Base-by-base conservation (phyloP, 495 filamentous ascomycete species). In the Penicillium tannophilum region DNA sequence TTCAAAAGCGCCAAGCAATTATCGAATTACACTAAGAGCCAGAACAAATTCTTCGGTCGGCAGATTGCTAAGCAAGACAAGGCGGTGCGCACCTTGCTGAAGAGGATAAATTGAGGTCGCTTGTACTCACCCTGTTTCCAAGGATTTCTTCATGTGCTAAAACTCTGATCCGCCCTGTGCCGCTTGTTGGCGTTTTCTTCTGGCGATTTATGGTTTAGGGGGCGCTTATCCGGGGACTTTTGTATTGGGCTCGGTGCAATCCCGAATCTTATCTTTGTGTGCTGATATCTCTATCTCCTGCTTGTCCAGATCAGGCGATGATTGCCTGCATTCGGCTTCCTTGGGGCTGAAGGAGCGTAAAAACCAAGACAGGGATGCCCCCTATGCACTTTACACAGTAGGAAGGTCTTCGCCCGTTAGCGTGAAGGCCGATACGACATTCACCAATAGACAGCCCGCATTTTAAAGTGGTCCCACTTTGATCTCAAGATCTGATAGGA, bases 81-180 rank as follows among this genome's bases (percentile, higher is more conserved):
- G 12, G 69, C 79, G 20, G 52, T 83, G 19, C 67, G 59, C n/a
- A 65, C 73, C 8, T 57, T 83, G 14, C 51, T 84, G 12, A 69
- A 76, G 56, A 20, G 44, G 6, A 46, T 68, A 24, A 19, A 14
- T 2, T 44, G 12, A 2, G n/a, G 31, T 41, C 31, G 50, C 50
- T 52, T 39, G 17, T 7, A 26, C 12, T 24, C n/a, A 12, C 20
- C 23, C 14, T 35, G n/a, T 33, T 23, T 26, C 5, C 28, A 7
- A 28, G 28, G 28, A 8, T 4, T 16, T 36, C 8, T 20, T 31
- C 52, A 17, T 47, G 48, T 33, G 33, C 12, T 3, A 36, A 36
- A 11, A 10, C 33, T 14, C 12, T 14, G 12, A 11, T 10, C 9
- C 33, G 33, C 10, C 9, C 33, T 36, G 9, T 36, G 33, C 33